A percentile compares a stretch with the other conserved stretches of the same genome.
These are phyloP conservation scores for Plantago major DNA, from an alignment of 257 asterid genomes.

Conservation along the genomic window DNA sequence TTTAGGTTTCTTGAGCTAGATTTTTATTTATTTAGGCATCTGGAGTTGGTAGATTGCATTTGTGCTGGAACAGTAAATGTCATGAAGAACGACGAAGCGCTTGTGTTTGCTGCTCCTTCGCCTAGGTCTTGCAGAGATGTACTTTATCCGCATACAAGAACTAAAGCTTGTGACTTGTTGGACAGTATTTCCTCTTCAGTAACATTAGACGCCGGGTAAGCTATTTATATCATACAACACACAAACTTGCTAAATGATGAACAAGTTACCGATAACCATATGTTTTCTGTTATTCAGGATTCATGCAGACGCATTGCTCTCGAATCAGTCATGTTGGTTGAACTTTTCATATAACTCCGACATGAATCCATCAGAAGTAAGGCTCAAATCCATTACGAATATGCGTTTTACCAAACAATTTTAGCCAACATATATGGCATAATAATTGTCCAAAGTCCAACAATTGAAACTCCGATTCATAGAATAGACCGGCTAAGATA, in stretches of 20 bases:
- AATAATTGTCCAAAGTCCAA: too few relatives aligned
- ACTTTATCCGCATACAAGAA: constrained; percentile 39
- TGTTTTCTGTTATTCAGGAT: constrained; percentile 23
- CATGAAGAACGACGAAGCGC: constrained; percentile 24
- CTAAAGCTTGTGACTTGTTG: constrained; percentile 41
- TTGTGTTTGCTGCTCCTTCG: constrained; percentile 33
- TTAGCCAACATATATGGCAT: too few relatives aligned
- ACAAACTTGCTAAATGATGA: background rate
- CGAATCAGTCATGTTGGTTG: constrained; percentile 49
- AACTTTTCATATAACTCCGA: constrained; percentile 32
- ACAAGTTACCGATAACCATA: background rate
- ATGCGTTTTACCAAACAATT: too few relatives aligned
- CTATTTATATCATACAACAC: background rate
- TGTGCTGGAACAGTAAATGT: constrained; percentile 44
- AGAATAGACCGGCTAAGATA: too few relatives aligned
- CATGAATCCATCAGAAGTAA: constrained; percentile 33
- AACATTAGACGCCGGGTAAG: constrained; percentile 43
- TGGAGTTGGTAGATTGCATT: constrained; percentile 45
- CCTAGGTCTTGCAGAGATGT: constrained; percentile 44
- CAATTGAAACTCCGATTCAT: too few relatives aligned
- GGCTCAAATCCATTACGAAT: background rate
- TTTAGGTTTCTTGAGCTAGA: too few relatives aligned
- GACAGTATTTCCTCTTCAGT: constrained; percentile 36
- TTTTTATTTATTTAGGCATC: too few relatives aligned
- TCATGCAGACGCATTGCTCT: constrained; percentile 35